Evolutionary conservation across 2,329 filamentous ascomycete species (phyloP), one percentile per base, ranked within the genome.

Genomic region (Aspergillus hiratsukae): DNA sequence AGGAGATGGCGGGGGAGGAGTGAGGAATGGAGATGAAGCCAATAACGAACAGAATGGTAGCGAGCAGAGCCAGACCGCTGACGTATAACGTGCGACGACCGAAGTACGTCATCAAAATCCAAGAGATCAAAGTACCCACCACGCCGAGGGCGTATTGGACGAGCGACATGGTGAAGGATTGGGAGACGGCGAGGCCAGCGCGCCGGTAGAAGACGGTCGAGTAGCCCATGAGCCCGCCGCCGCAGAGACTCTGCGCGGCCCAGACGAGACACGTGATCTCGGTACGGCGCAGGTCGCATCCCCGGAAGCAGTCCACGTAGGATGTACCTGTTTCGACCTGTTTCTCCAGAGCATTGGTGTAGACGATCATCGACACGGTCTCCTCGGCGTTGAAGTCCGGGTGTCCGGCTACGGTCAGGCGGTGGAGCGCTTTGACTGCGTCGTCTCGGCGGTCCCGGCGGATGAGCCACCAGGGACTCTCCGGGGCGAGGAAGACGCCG

Each of bases 331-430:
- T 76, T 3, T 89, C 91, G 52, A 91, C 88, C 72, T 85, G 79
- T 68, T 89, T 82, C 71, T 96, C 91, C 11, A 95, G 78, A 0
- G 88, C 87, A 0, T 88, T 92, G 0, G 91, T 96, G 69, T 95
- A 90, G 1, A 91, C 85, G 88, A 96, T 96, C 90, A 96, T 95
- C 65, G 89, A 87, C 49, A 96, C 80, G 0, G 90, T 94, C 75
- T 94, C 90, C 59, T 95, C 88, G 11, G 88, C 83, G 66, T 95
- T 84, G 64, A 94, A 92, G 58, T 87, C 82, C 0, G 84, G 87
- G 58, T 90, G 86, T 2, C 64, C 61, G 6, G 71, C 65, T 11
- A 70, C 49, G 3, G 82, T 81, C 56, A 86, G 61, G 55, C 77
- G 68, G 50, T 69, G 61, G 23, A 76, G 64, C 5, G 74, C 60